A percentile compares a stretch with the other conserved stretches of the same genome.
Evolutionary conservation across 805 yeast genomes (phyloP).

Genomic region (Barnettozyma botsteinii): DNA sequence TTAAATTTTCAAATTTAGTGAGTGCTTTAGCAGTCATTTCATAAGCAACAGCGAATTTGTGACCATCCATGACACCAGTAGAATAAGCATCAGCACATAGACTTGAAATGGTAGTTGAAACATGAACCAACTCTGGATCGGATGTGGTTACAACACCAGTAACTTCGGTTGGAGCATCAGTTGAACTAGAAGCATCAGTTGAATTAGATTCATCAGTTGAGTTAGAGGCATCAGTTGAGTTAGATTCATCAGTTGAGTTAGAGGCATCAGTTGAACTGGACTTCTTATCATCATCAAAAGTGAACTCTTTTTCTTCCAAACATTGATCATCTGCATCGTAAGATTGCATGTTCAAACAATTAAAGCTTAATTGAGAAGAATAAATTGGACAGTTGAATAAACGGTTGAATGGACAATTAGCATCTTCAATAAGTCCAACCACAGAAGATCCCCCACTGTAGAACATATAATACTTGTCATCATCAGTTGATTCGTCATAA

Average conservation of each 20-base stretch:
- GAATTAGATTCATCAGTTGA: no score
- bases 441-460: constrained; percentile 18
- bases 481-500: constrained; percentile 1
- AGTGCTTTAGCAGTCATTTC: constrained; percentile 5
- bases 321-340: background rate
- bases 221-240: no score
- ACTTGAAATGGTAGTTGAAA: background rate
- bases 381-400: constrained; percentile 8
- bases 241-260: no score
- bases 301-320: no score
- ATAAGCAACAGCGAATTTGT: constrained; percentile 6
- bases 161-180: no score
- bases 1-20: background rate
- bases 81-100: constrained; percentile 6
- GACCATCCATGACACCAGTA: constrained; percentile 6
- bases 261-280: no score
- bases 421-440: background rate
- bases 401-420: constrained; percentile 8
- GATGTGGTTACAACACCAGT: no score
- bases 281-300: no score
- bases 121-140: no score
- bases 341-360: background rate
- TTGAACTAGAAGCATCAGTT: no score
- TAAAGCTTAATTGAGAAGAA: constrained; percentile 5
- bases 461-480: constrained; percentile 8